Evolutionary conservation across 441 rosid species (phyloP).

Genomic region (Adansonia rubrostipa): DNA sequence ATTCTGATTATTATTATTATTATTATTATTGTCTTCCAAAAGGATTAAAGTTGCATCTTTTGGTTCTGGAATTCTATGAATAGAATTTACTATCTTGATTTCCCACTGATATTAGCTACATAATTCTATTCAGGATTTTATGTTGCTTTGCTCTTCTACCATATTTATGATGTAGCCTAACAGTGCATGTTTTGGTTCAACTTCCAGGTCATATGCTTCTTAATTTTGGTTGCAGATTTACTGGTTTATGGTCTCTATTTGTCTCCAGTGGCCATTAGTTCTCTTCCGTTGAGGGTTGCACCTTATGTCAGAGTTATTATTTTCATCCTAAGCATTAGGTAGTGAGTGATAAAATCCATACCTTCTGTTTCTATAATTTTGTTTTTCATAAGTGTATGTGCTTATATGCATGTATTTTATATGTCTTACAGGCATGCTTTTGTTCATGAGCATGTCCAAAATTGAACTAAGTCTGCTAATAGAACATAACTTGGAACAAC

Average conservation of each 20-base stretch:
- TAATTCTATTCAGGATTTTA: background rate
- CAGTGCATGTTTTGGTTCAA: conserved; percentile 32
- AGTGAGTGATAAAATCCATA: conserved; percentile 23
- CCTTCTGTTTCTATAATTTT: background rate
- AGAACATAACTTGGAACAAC: conserved; percentile 6
- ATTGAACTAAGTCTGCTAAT: conserved; percentile 1
- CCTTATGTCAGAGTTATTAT: conserved; percentile 85
- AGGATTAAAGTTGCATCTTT: background rate
- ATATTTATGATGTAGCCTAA: conserved; percentile 16
- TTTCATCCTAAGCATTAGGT: conserved; percentile 84
- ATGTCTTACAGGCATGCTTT: background rate
- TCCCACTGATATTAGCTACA: background rate
- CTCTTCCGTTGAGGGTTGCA: conserved; percentile 86
- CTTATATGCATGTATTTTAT: background rate
- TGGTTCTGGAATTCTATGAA: conserved; percentile 15
- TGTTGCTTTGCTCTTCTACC: background rate
- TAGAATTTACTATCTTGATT: background rate
- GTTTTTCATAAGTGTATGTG: background rate
- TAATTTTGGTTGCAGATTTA: conserved; percentile 75
- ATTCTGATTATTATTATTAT: background rate
- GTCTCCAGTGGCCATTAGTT: conserved; percentile 69
- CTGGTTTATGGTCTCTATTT: conserved; percentile 72
- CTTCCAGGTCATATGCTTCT: conserved; percentile 69
- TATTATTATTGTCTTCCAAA: background rate
- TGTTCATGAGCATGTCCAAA: conserved; percentile 8